A percentile compares a stretch with the other conserved stretches of the same genome.
These are phyloP conservation scores for Aspergillus piperis DNA, from an alignment of 2,329 filamentous ascomycete genomes.

Conservation along the genomic window DNA sequence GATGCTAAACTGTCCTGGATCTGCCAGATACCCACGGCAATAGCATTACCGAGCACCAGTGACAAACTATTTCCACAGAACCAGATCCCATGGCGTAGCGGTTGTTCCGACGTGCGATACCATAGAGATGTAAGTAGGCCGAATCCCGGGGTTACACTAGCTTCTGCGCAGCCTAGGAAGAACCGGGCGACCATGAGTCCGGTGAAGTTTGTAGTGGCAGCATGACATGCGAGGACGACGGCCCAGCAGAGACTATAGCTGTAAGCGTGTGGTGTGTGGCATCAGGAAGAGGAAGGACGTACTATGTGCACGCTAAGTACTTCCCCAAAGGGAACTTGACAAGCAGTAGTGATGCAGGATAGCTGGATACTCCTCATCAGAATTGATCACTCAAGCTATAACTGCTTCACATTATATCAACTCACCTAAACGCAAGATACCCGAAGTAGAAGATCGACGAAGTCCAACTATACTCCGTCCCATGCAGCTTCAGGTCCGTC, in stretches of 20 bases:
- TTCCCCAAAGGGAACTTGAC: slow-evolving; percentile 42
- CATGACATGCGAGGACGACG: slow-evolving; percentile 32
- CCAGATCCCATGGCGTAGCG: slow-evolving; percentile 34
- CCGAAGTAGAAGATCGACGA: slow-evolving; percentile 31
- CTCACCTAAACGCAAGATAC: slow-evolving; percentile 35
- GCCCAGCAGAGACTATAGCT: slow-evolving; percentile 32
- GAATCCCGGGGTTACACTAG: slow-evolving; percentile 38
- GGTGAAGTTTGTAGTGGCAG: slow-evolving; percentile 41
- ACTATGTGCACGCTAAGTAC: slow-evolving; percentile 33
- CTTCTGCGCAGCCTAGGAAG: slow-evolving; percentile 47
- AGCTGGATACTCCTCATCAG: not conserved
- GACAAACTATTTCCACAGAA: slow-evolving; percentile 34
- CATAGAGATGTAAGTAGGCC: slow-evolving; percentile 37
- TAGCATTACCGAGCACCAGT: slow-evolving; percentile 27
- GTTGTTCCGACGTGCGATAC: slow-evolving; percentile 34
- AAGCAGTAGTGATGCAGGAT: slow-evolving; percentile 36
- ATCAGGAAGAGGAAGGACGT: not conserved
- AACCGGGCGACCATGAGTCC: slow-evolving; percentile 45
- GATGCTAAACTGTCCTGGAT: slow-evolving; percentile 21
- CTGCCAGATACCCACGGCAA: slow-evolving; percentile 30
- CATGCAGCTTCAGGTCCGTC: slow-evolving; percentile 21
- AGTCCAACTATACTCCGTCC: slow-evolving; percentile 26
- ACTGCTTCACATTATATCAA: not conserved
- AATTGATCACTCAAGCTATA: not conserved
- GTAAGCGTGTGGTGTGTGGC: not conserved